Evolutionary conservation across 2,329 filamentous ascomycete species (phyloP), one percentile per base, ranked within the genome.

Genomic region (Mycocentrospora acerina): DNA sequence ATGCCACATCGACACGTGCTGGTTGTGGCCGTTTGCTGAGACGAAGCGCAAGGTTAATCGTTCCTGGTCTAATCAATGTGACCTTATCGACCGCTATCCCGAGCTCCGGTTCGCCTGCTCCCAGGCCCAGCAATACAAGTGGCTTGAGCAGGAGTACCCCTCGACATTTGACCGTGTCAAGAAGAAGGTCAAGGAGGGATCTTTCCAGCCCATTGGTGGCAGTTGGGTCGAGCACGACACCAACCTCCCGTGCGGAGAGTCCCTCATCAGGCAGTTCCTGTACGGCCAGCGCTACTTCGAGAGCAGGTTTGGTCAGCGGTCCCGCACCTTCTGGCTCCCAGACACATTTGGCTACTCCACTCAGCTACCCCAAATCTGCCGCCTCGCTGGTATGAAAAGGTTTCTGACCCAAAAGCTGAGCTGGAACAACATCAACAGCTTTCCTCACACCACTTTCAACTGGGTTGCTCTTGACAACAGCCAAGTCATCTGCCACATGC

Each of bases 381-480:
- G 91, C 3, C 74, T 96, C 18, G 87, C 93, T n/a, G 91, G 90
- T 14, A 97, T 98, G 93, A 87, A 81, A 41, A 82, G 91, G 24
- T 98, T 98, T 75, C 86, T 98, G 60, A 98, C 93, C 0, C 93
- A 98, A 69, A 98, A 98, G 73, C 76, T 98, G 43, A 97, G 91
- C 74, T 98, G 93, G 93, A 97, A 97, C 74, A 97, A 97, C 66
- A 97, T 97, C 78, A 97, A 97, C 72, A 95, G 87, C 62, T 98
- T 97, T 71, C 93, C 93, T 0, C 93, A 97, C 64, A 97, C 93
- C 5, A 97, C 93, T 0, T 98, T 98, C 77, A 95, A 95, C 69
- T 98, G 93, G 93, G 90, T 98, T 22, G 82, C 90, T 10, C 80
- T 96, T 11, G 93, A 98, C 66, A 91, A 93, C 41, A 95, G 88